Percentiles rank a stretch among this genome's conserved stretches.
These are phyloP conservation scores for Tillandsia leiboldiana DNA, from an alignment of 176 grass and related monocot species.

Conservation along the genomic window DNA sequence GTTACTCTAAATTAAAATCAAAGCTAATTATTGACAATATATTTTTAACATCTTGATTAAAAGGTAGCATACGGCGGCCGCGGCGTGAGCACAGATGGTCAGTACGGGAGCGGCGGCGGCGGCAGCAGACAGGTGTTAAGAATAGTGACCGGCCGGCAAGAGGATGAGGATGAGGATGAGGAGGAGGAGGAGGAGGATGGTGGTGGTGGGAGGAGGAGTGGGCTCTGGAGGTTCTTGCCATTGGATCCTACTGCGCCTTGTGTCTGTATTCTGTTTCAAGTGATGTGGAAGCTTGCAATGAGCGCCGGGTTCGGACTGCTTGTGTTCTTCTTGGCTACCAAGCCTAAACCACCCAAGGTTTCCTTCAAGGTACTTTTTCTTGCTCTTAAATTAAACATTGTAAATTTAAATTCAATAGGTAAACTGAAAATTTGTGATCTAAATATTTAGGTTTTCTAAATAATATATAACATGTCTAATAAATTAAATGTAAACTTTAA, in stretches of 20 bases:
- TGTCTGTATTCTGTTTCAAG: conserved; percentile 65
- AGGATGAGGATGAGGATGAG: conserved; percentile 5
- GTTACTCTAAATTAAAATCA: too few species aligned
- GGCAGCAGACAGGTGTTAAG: conserved; percentile 12
- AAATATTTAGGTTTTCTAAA: too few species aligned
- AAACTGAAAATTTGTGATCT: too few species aligned
- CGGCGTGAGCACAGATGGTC: background rate
- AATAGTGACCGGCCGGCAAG: conserved; percentile 28
- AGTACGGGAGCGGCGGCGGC: background rate
- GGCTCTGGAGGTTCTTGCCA: conserved; percentile 56
- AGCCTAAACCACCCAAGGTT: conserved; percentile 37
- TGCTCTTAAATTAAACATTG: too few species aligned
- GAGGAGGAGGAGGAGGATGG: conserved; percentile 11
- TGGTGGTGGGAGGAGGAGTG: conserved; percentile 10
- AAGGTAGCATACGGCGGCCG: too few species aligned
- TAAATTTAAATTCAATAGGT: too few species aligned
- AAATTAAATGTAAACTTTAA: too few species aligned
- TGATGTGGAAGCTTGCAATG: conserved; percentile 56
- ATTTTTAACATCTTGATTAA: too few species aligned
- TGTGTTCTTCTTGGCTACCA: conserved; percentile 71
- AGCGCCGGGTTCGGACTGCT: conserved; percentile 53
- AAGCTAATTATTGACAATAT: too few species aligned
- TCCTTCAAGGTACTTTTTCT: conserved; percentile 35
- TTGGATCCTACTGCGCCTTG: conserved; percentile 53
- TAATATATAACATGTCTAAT: too few species aligned